A percentile compares a stretch with the other conserved stretches of the same genome.
Conservation (phyloP, 805 yeast species). For the Candida namnaoensis region DNA sequence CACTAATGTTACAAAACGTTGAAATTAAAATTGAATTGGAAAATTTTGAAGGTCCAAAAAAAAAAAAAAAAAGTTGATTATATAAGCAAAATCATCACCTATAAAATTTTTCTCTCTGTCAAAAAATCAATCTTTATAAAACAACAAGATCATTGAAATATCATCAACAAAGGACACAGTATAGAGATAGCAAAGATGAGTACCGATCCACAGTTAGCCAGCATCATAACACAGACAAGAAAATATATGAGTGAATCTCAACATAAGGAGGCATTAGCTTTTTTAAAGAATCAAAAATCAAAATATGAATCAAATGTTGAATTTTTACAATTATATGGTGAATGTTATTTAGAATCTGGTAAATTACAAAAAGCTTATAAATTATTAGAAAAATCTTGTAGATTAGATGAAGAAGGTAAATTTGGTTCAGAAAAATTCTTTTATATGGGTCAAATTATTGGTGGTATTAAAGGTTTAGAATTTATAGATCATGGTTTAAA, state of each 20-base stretch:
- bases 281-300: slow-evolving; percentile 22
- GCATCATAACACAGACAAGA: slow-evolving; percentile 5
- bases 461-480: slow-evolving; percentile 67
- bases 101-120: too few relatives aligned
- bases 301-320: slow-evolving; percentile 32
- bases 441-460: slow-evolving; percentile 85
- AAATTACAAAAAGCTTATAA: slow-evolving; percentile 73
- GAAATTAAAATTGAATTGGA: too few relatives aligned
- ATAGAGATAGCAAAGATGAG: too few relatives aligned
- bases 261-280: slow-evolving; percentile 23
- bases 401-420: slow-evolving; percentile 57
- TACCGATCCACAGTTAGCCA: background rate
- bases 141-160: background rate
- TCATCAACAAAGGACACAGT: too few relatives aligned
- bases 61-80: too few relatives aligned
- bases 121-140: background rate
- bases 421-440: slow-evolving; percentile 76
- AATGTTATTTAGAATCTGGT: slow-evolving; percentile 70
- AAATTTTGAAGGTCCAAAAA: too few relatives aligned
- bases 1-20: background rate
- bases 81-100: too few relatives aligned
- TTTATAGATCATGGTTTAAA: slow-evolving; percentile 57
- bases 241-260: slow-evolving; percentile 1
- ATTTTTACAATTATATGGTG: slow-evolving; percentile 56
- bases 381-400: slow-evolving; percentile 49